Base-by-base conservation (phyloP, 2,329 filamentous ascomycete genomes). In the Celoporthe dispersa region DNA sequence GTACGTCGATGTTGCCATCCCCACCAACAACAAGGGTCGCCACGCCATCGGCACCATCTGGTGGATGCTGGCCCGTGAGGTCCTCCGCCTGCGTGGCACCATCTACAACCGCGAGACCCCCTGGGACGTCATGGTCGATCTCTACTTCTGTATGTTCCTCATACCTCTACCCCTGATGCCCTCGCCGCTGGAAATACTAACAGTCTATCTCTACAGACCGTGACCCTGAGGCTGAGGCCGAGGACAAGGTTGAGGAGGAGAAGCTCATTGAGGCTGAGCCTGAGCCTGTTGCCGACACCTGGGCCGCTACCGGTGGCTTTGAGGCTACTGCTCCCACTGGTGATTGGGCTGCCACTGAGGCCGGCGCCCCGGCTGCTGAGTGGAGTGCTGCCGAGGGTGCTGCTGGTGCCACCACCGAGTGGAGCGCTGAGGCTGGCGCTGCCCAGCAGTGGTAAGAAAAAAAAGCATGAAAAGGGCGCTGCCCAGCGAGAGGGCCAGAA, bases 21-120 rank as follows among this genome's bases (percentile, higher is more conserved):
- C 96, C 81, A 98, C 96, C 88, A 99, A 99, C 94, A 99, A 99
- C 94, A 99, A 99, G 92, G 95, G 94, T 89, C 95, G 96, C 83
- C 94, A 98, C 88, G 91, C 97, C 83, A 99, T 99, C 80, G 96
- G 96, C 88, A 90, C 96, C 80, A 84, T 99, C 87, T 99, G 96
- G 96, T 99, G 96, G 96, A 92, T 99, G 91, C 90, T 99, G 78
- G 95, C 96, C 84, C 96, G 96, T 90, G 96, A 99, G 91, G 95
- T 99, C 83, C 94, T 99, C 84, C 94, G 97, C 83, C 94, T 99
- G 81, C 94, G 96, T 80, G 96, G 97, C 79, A 98, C 94, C 81
- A 94, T 99, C 82, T 92, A 93, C 83, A 94, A 89, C 89, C 94
- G 96, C 83, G 96, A 99, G 87, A 91, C 92, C 74, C 93, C 97